These are phyloP conservation scores for Aspergillus ochraceus DNA, from an alignment of 2,329 filamentous ascomycete genomes.

Conservation along the genomic window DNA sequence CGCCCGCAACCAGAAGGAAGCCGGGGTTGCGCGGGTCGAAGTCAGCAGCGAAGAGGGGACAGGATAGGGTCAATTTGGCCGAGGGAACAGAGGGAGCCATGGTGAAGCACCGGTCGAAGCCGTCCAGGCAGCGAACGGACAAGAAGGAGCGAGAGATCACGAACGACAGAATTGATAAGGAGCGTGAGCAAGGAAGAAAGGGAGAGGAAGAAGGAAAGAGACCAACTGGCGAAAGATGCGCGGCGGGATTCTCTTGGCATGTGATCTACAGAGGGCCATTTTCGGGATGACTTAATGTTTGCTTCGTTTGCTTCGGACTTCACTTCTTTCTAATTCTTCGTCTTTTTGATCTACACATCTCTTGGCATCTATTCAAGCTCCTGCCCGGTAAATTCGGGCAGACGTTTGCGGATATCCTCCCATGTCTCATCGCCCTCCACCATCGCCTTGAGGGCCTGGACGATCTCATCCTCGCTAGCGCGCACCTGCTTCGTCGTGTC, in stretches of 20 bases:
- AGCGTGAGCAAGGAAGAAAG: slow-evolving; percentile 1
- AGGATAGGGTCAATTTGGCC: slow-evolving; percentile 69
- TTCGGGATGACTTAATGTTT: neutral
- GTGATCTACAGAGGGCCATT: neutral
- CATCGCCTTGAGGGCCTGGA: slow-evolving; percentile 68
- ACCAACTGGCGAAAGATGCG: slow-evolving; percentile 7
- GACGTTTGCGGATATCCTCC: slow-evolving; percentile 70
- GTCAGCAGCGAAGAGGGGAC: slow-evolving; percentile 83
- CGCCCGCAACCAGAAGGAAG: slow-evolving; percentile 79
- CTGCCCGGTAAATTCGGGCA: slow-evolving; percentile 84
- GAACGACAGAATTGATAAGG: neutral
- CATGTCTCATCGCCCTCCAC: slow-evolving; percentile 64
- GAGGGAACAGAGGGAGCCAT: slow-evolving; percentile 44
- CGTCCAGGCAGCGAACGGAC: slow-evolving; percentile 7
- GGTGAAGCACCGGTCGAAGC: slow-evolving; percentile 7
- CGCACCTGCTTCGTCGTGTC: slow-evolving; percentile 91
- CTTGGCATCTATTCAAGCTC: slow-evolving; percentile 47
- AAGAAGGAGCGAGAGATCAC: neutral
- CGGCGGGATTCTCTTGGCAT: neutral
- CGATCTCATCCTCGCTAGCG: slow-evolving; percentile 75
- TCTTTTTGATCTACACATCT: neutral
- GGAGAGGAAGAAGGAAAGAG: slow-evolving; percentile 13
- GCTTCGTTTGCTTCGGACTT: neutral
- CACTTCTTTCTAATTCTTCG: neutral
- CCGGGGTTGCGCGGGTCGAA: slow-evolving; percentile 80